These are phyloP conservation scores for Vicia faba DNA, from an alignment of 306 rosid species.

Conservation along the genomic window DNA sequence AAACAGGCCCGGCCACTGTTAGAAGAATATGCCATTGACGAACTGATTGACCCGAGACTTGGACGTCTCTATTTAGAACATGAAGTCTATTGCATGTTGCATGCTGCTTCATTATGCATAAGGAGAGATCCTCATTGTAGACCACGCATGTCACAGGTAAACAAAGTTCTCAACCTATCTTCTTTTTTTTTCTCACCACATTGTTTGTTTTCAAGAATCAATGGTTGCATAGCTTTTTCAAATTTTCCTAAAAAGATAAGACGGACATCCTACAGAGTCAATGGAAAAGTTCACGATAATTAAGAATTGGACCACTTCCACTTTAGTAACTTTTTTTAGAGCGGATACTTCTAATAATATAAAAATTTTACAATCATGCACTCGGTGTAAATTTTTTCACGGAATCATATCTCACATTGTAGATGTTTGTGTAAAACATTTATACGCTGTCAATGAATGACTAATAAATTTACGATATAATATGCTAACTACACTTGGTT, in stretches of 20 bases:
- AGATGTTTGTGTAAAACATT: background rate
- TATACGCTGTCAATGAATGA: background rate
- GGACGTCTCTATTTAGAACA: constrained; percentile 66
- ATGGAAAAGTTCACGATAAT: background rate
- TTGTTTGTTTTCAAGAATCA: constrained; percentile 4
- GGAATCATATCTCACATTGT: background rate
- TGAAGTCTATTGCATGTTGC: constrained; percentile 88
- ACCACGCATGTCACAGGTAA: constrained; percentile 99
- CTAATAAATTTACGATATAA: background rate
- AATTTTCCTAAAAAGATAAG: constrained; percentile 11
- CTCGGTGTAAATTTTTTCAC: background rate
- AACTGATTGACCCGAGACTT: constrained; percentile 86
- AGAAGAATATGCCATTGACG: constrained; percentile 79
- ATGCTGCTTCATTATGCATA: constrained; percentile 90
- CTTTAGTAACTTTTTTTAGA: background rate
- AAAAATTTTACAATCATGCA: background rate
- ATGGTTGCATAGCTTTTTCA: background rate
- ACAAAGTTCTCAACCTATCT: constrained; percentile 5
- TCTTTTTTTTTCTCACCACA: background rate
- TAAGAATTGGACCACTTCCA: background rate
- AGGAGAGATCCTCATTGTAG: constrained; percentile 85
- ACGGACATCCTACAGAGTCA: background rate
- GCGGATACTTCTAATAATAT: background rate
- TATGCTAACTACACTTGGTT: constrained; percentile 15
- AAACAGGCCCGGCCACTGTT: constrained; percentile 86